phyloP scores from a whole-genome alignment of 106 monocot genomes.

The Xerophyta viscosa region DNA sequence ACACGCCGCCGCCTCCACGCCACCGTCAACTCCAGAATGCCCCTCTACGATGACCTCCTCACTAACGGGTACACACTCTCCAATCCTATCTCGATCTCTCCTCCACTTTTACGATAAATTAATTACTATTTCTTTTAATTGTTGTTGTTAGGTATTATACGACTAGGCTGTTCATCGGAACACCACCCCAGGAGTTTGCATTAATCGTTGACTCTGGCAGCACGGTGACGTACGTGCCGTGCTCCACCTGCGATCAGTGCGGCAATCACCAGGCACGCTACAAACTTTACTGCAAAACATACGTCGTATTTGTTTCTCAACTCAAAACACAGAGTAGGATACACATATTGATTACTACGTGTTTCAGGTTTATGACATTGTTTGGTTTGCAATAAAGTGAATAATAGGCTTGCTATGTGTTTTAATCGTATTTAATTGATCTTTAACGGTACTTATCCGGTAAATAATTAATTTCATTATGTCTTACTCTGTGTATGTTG shows the following conservation, averaged over 20 bases:
- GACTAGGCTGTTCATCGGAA: constrained; percentile 54
- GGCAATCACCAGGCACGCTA: constrained; percentile 55
- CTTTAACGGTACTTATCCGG: too few relatives aligned
- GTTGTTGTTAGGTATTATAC: constrained; percentile 46
- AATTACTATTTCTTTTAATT: neutral
- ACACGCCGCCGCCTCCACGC: constrained; percentile 11
- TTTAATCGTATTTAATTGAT: too few relatives aligned
- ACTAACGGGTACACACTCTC: constrained; percentile 44
- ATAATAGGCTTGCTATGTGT: too few relatives aligned
- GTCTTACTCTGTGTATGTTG: too few relatives aligned
- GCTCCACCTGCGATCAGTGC: constrained; percentile 56
- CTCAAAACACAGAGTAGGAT: too few relatives aligned
- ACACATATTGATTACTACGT: too few relatives aligned
- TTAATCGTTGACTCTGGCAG: constrained; percentile 74
- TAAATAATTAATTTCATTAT: too few relatives aligned
- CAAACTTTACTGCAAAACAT: too few relatives aligned
- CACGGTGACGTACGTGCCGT: constrained; percentile 74
- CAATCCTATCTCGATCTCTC: neutral
- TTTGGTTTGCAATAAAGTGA: too few relatives aligned
- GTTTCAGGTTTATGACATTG: too few relatives aligned
- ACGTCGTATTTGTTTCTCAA: too few relatives aligned
- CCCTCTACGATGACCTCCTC: constrained; percentile 79
- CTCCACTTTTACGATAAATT: neutral
- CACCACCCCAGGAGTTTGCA: constrained; percentile 66
- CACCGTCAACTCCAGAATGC: constrained; percentile 37